Evolutionary conservation across 805 yeast species (phyloP).

Genomic region (Zygotorulaspora sp.): DNA sequence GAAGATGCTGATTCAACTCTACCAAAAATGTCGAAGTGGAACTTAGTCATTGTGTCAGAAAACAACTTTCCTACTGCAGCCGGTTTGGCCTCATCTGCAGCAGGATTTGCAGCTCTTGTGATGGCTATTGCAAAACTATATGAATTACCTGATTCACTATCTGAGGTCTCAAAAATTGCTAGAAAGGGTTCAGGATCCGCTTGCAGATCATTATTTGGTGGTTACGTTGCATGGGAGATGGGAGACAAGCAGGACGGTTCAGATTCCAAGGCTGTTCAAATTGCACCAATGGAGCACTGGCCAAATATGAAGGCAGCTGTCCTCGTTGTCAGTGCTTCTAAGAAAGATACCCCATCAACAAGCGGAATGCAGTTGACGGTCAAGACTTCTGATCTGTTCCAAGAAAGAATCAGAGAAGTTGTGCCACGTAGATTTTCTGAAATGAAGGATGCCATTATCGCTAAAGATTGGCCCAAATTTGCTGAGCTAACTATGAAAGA

Average conservation of each 20-base stretch:
- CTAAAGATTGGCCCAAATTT: conserved; percentile 72
- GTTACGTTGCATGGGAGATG: conserved; percentile 99
- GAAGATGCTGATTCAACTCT: conserved; percentile 51
- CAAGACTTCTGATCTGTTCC: conserved; percentile 78
- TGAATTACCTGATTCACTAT: conserved; percentile 75
- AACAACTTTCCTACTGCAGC: conserved; percentile 99
- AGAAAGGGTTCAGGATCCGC: conserved; percentile 99
- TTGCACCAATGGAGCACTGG: conserved; percentile 85
- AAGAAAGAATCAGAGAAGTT: conserved; percentile 68
- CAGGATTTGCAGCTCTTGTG: conserved; percentile 96
- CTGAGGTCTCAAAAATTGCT: conserved; percentile 88
- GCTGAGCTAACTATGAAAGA: conserved; percentile 93
- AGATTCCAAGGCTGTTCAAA: conserved; percentile 91
- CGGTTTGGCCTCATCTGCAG: conserved; percentile 96
- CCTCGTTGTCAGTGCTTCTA: conserved; percentile 85
- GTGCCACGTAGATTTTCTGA: conserved; percentile 82
- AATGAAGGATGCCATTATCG: conserved; percentile 72
- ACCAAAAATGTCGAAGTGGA: conserved; percentile 60
- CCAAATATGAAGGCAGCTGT: conserved; percentile 88
- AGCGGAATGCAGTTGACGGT: conserved; percentile 97
- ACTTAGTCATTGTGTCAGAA: conserved; percentile 79
- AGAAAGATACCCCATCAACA: conserved; percentile 93
- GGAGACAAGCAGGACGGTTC: conserved; percentile 71
- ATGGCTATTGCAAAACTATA: conserved; percentile 82
- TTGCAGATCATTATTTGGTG: conserved; percentile 94